Conservation (phyloP, 2,329 filamentous ascomycete species). For the Macroventuria anomochaeta region DNA sequence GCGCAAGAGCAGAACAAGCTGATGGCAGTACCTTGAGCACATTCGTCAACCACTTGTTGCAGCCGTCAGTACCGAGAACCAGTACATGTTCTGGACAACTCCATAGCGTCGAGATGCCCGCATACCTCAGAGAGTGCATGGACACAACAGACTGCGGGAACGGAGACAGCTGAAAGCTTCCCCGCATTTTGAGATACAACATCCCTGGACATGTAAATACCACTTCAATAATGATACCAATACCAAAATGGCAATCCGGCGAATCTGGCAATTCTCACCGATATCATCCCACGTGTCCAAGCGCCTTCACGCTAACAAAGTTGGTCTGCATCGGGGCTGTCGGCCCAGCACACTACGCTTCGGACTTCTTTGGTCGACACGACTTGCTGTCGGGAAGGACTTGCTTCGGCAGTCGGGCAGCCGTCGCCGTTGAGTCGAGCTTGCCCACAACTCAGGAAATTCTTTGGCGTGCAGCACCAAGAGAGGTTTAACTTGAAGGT, state of each 20-base stretch:
- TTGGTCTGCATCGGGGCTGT: slow-evolving; percentile 5
- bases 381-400: not conserved
- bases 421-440: not conserved
- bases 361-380: slow-evolving; percentile 1
- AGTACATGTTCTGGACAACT: not conserved
- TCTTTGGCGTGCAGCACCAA: not conserved
- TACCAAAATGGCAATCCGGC: slow-evolving; percentile 15
- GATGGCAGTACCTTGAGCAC: slow-evolving; percentile 46
- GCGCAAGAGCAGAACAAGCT: slow-evolving; percentile 57
- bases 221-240: slow-evolving; percentile 17
- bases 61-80: not conserved
- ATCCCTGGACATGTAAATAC: slow-evolving; percentile 14
- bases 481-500: too few relatives aligned
- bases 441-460: not conserved
- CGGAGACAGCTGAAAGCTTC: slow-evolving; percentile 1
- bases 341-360: slow-evolving; percentile 21
- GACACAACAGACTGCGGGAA: not conserved
- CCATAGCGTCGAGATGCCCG: not conserved
- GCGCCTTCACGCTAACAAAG: slow-evolving; percentile 2
- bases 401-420: not conserved
- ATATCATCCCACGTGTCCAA: slow-evolving; percentile 8
- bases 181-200: slow-evolving; percentile 7
- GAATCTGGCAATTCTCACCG: slow-evolving; percentile 15
- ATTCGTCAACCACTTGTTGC: not conserved
- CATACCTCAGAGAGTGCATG: not conserved